These are phyloP conservation scores for Epithele typhae DNA, from an alignment of 768 basidiomycete species.

Conservation along the genomic window DNA sequence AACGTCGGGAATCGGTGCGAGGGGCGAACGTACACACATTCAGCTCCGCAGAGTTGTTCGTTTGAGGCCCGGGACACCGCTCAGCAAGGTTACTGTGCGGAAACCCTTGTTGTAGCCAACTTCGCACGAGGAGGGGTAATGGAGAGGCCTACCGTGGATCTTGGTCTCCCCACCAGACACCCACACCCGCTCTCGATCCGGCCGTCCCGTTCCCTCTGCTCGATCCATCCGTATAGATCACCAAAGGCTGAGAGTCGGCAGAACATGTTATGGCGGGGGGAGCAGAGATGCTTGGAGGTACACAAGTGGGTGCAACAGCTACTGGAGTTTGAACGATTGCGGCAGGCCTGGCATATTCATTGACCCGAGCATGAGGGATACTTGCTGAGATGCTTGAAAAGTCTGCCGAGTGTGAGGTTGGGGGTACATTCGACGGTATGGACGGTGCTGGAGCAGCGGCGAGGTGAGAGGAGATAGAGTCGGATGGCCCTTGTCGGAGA, in stretches of 20 bases:
- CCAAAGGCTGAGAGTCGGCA: no score
- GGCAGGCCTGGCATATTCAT: slow-evolving; percentile 2
- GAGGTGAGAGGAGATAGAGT: no score
- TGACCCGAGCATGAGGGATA: no score
- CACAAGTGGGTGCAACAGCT: background rate
- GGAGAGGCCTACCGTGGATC: slow-evolving; percentile 49
- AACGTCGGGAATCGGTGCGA: background rate
- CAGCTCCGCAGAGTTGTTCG: slow-evolving; percentile 86
- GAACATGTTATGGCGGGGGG: no score
- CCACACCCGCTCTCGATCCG: slow-evolving; percentile 70
- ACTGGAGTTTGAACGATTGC: background rate
- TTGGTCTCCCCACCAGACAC: slow-evolving; percentile 80
- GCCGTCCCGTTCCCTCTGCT: slow-evolving; percentile 74
- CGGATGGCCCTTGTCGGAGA: no score
- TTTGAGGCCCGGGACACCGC: slow-evolving; percentile 76
- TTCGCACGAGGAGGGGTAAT: background rate
- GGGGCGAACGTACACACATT: slow-evolving; percentile 45
- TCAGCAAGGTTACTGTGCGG: slow-evolving; percentile 68
- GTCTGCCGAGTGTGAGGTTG: no score
- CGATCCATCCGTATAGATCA: slow-evolving; percentile 86
- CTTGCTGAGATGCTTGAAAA: no score
- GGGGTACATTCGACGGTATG: no score
- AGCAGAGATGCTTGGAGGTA: no score
- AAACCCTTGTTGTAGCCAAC: no score
- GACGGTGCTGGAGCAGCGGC: no score